These are phyloP conservation scores for Piromyces sp. DNA, from an alignment of 192 early-diverging fungal genomes.

Conservation along the genomic window DNA sequence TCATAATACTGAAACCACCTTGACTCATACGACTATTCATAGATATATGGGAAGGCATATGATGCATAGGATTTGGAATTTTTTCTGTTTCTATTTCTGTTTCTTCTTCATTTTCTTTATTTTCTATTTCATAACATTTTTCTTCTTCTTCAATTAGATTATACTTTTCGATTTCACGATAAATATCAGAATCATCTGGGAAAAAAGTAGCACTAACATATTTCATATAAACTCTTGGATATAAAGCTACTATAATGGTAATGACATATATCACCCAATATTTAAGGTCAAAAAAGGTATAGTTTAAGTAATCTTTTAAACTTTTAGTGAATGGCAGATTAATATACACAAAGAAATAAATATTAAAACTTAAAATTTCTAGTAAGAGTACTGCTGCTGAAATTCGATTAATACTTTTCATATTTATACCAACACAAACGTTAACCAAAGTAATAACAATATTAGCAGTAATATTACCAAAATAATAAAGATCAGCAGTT, in stretches of 20 bases:
- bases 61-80: too few species aligned
- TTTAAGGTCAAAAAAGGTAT: conserved; percentile 37
- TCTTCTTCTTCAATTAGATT: neutral
- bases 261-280: conserved; percentile 65
- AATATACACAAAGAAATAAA: conserved; percentile 50
- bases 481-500: conserved; percentile 34
- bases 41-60: too few species aligned
- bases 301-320: conserved; percentile 38
- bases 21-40: too few species aligned
- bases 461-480: conserved; percentile 64
- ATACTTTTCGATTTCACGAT: conserved; percentile 27
- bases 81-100: too few species aligned
- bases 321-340: conserved; percentile 30
- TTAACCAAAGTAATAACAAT: conserved; percentile 70
- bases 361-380: conserved; percentile 47
- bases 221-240: conserved; percentile 48
- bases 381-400: conserved; percentile 39
- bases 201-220: conserved; percentile 46
- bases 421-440: conserved; percentile 55
- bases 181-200: conserved; percentile 46
- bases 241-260: conserved; percentile 43
- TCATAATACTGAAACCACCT: too few species aligned
- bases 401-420: conserved; percentile 72
- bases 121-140: too few species aligned
- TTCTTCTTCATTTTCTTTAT: too few species aligned